These are phyloP conservation scores for Backusella tuberculispora DNA, from an alignment of 192 early-diverging fungal species.

Conservation along the genomic window DNA sequence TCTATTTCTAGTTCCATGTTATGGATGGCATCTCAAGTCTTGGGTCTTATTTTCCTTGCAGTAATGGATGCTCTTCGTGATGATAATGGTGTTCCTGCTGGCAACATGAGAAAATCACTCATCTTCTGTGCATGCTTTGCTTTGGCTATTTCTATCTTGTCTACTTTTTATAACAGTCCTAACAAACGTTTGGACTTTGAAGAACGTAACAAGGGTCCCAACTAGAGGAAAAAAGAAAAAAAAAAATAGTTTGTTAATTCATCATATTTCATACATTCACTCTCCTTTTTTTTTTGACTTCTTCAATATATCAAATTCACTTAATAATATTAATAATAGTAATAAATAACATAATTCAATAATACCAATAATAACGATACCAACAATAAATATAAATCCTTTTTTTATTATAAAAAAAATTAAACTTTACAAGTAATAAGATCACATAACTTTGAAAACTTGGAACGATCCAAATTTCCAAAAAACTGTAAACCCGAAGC, in stretches of 20 bases:
- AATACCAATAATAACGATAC: neutral
- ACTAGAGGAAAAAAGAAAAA: neutral
- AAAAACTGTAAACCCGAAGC: slow-evolving; percentile 71
- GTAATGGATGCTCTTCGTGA: slow-evolving; percentile 30
- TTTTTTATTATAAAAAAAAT: neutral
- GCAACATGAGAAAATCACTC: slow-evolving; percentile 31
- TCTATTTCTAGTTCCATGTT: slow-evolving; percentile 37
- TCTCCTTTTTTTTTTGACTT: no score
- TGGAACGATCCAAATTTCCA: slow-evolving; percentile 16
- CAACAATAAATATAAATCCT: no score
- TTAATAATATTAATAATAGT: neutral
- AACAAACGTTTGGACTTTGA: slow-evolving; percentile 41
- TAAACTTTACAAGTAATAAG: slow-evolving; percentile 23
- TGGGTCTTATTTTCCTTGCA: slow-evolving; percentile 38
- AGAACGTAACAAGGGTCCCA: slow-evolving; percentile 5
- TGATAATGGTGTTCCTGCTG: slow-evolving; percentile 28
- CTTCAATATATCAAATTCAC: no score
- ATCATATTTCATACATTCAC: neutral
- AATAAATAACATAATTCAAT: neutral
- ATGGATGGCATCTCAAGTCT: slow-evolving; percentile 35
- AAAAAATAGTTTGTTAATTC: neutral
- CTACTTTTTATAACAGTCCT: slow-evolving; percentile 33
- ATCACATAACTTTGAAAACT: slow-evolving; percentile 16
- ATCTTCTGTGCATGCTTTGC: slow-evolving; percentile 32
- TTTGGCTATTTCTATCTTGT: slow-evolving; percentile 11